Evolutionary conservation across 2,329 filamentous ascomycete species (phyloP), one percentile per base, ranked within the genome.

Genomic region (Aspergillus floridensis): DNA sequence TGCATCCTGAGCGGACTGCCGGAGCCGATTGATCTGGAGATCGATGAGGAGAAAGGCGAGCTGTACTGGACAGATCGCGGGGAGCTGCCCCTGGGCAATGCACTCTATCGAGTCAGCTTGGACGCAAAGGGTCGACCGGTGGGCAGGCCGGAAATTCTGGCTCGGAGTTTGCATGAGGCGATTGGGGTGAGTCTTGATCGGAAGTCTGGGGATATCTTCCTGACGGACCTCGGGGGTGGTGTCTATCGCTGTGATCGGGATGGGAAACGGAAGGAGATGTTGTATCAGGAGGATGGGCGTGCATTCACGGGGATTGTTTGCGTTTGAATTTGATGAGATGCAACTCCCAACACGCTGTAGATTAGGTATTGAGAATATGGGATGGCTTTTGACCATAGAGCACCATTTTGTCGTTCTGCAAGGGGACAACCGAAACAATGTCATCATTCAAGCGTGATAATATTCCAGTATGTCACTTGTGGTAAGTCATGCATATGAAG

Each of bases 41-140:
- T 86, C 1, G 82, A 86, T 16, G 76, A 78, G 12, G 70, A 74
- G 0, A 66, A 68, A 2, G 67, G 76, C 29, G 73, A 68, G 1
- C 71, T 88, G 26, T 87, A 84, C 68, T 87, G 85, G 85, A 86
- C 85, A 0, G 85, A 87, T 63, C 76, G 85, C 0, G 86, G 85
- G 4, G 85, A 87, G 62, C 69, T 81, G 1, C 84, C 84, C 0
- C 66, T 71, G 8, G 85, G 85, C 0, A 86, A 84, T 66, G 79
- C 79, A 11, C 62, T 87, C 59, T 84, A 86, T 66, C 69, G 75
- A 5, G 72, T 72, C 1, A 57, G 31, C 1, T 48, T 70, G 47
- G 31, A 69, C 60, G 56, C 59, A 5, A 38, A 48, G 63, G 58
- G 59, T 12, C 22, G 49, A 14, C 63, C 66, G 11, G 66, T 72